These are phyloP conservation scores for Pleurotus ostreatus DNA, from an alignment of 768 basidiomycete genomes.

Conservation along the genomic window DNA sequence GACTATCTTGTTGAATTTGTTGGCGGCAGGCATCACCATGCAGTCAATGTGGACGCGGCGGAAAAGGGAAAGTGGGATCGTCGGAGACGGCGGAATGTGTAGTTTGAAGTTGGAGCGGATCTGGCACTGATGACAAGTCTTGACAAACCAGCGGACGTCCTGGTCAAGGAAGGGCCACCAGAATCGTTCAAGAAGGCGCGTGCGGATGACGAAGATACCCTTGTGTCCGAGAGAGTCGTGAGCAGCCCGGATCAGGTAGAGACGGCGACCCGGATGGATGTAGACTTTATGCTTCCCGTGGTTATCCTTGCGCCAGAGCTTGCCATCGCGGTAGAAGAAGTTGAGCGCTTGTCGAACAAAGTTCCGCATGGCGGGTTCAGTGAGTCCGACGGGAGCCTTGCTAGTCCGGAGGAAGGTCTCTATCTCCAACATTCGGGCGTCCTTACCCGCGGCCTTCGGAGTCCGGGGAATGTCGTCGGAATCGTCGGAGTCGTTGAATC, in stretches of 20 bases:
- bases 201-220: slow-evolving; percentile 18
- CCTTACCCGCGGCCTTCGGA: too few relatives aligned
- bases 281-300: slow-evolving; percentile 19
- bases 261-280: slow-evolving; percentile 9
- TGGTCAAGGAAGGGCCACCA: slow-evolving; percentile 26
- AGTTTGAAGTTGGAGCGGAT: slow-evolving; percentile 2
- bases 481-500: too few relatives aligned
- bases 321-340: slow-evolving; percentile 2
- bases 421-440: too few relatives aligned
- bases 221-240: slow-evolving; percentile 23
- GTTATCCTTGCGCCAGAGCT: slow-evolving; percentile 19
- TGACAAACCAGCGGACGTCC: slow-evolving; percentile 21
- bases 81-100: slow-evolving; percentile 15
- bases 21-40: slow-evolving; percentile 6
- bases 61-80: slow-evolving; percentile 24
- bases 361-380: not conserved
- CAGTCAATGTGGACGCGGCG: not conserved
- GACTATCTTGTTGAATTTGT: too few relatives aligned
- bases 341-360: not conserved
- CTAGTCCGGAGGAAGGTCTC: too few relatives aligned
- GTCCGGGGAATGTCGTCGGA: too few relatives aligned
- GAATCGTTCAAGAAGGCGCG: slow-evolving; percentile 18
- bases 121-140: slow-evolving; percentile 26
- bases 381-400: not conserved
- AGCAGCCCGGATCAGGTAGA: slow-evolving; percentile 17